Evolutionary conservation across 2,329 filamentous ascomycete genomes (phyloP), one percentile per base, ranked within the genome.

Genomic region (Hymenoscyphus fraxineus): DNA sequence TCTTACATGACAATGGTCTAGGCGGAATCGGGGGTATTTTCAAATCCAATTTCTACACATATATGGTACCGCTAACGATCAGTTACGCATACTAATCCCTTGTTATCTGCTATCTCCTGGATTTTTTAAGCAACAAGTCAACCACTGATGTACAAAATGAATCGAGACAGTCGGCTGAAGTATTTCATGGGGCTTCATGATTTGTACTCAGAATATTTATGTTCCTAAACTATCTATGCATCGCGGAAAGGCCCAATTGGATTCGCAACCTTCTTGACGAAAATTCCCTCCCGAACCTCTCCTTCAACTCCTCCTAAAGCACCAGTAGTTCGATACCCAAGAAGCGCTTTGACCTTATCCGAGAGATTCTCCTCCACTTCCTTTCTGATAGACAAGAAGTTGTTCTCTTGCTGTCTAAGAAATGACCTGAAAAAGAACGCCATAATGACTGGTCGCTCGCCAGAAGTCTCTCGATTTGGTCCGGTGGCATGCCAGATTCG

Each of bases 381-480:
- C 32, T 57, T 57, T 57, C 54, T 6, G 27, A 57, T 31, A 6
- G 54, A 57, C 13, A 57, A 38, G 32, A 57, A 57, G 54, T 57
- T 57, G 27, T 57, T 57, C 32, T 57, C 54, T 38, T 57, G 54
- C 22, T 57, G 54, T 57, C 54, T 27, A 38, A 57, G 54, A 38
- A 57, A 57, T 9, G 27, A 35, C 35, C 54, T 31, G 54, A 57
- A 57, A 57, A 57, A 57, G 54, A 57, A 57, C 22, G 32, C 35
- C 54, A 57, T 31, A 35, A 57, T 57, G 16, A 57, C 54, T n/a
- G 54, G 54, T 32, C 54, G 54, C 54, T 57, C 54, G 54, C 54
- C 54, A 15, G 27, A 31, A 13, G 54, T 57, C 54, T 57, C 54
- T 9, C 54, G 54, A n/a, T 57, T 57, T 32, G 54, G 54, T 16